Conservation (phyloP, 2,329 filamentous ascomycete genomes). For the Raffaelea albimanens region DNA sequence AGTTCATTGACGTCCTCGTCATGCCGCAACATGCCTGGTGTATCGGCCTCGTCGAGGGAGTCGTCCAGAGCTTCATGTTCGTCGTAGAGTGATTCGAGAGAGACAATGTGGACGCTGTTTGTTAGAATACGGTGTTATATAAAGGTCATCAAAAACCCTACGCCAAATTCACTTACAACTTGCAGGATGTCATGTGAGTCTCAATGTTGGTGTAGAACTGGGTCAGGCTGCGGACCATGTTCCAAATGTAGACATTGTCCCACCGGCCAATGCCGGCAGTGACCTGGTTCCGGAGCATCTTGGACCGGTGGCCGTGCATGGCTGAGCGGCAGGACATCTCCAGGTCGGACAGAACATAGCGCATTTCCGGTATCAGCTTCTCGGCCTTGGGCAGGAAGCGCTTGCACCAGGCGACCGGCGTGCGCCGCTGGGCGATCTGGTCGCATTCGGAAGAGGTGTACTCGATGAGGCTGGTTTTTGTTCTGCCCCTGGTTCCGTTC, state of each 20-base stretch:
- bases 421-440: neutral
- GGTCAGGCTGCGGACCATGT: neutral
- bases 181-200: slow-evolving; percentile 3
- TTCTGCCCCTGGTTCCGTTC: neutral
- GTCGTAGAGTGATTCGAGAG: neutral
- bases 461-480: neutral
- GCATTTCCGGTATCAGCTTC: neutral
- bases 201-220: neutral
- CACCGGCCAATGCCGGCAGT: neutral
- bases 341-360: neutral
- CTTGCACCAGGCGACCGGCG: slow-evolving; percentile 1
- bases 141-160: too few species aligned
- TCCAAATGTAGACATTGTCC: neutral
- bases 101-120: slow-evolving; percentile 5
- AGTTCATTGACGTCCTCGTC: neutral
- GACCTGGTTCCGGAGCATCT: slow-evolving; percentile 1
- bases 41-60: neutral
- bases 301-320: neutral
- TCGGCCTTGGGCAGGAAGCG: slow-evolving; percentile 4
- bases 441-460: neutral
- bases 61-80: neutral
- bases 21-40: neutral
- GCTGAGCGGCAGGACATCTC: neutral
- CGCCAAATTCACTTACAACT: neutral
- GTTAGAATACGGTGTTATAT: too few species aligned